These are phyloP conservation scores for Phylloporus scabripes DNA, from an alignment of 768 basidiomycete genomes.

Conservation along the genomic window DNA sequence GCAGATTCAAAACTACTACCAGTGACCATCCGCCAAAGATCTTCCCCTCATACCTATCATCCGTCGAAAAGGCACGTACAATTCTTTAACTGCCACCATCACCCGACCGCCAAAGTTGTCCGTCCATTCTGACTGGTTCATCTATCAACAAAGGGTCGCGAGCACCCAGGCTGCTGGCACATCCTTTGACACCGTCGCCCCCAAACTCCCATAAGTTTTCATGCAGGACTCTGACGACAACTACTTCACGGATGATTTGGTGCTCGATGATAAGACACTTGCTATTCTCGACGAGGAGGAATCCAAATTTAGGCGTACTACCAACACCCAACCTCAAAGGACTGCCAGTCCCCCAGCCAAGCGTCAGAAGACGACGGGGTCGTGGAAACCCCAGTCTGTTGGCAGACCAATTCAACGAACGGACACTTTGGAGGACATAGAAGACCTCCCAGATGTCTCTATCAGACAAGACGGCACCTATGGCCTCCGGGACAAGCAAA, in stretches of 20 bases:
- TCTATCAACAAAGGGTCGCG: not conserved
- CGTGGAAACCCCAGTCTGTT: slow-evolving; percentile 39
- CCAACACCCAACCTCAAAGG: slow-evolving; percentile 23
- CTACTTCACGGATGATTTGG: slow-evolving; percentile 57
- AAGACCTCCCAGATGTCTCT: slow-evolving; percentile 60
- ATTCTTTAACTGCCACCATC: not conserved
- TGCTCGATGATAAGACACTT: slow-evolving; percentile 56
- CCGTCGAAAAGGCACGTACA: too few species aligned
- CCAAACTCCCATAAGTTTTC: slow-evolving; percentile 1
- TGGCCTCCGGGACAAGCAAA: slow-evolving; percentile 31
- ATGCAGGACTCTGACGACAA: slow-evolving; percentile 70
- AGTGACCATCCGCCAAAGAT: too few species aligned
- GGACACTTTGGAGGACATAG: slow-evolving; percentile 35
- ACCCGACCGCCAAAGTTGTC: not conserved
- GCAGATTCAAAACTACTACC: too few species aligned
- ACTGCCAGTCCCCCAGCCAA: slow-evolving; percentile 42
- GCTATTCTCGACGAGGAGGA: slow-evolving; percentile 61
- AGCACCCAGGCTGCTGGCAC: not conserved
- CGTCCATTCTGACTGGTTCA: not conserved
- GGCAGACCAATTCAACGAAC: slow-evolving; percentile 17
- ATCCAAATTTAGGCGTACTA: slow-evolving; percentile 27
- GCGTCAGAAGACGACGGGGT: slow-evolving; percentile 47
- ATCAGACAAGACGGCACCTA: slow-evolving; percentile 57
- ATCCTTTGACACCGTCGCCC: not conserved
- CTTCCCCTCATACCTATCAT: too few species aligned